phyloP scores from a whole-genome alignment of 2,329 filamentous ascomycete species.

The Annulohypoxylon truncatum region DNA sequence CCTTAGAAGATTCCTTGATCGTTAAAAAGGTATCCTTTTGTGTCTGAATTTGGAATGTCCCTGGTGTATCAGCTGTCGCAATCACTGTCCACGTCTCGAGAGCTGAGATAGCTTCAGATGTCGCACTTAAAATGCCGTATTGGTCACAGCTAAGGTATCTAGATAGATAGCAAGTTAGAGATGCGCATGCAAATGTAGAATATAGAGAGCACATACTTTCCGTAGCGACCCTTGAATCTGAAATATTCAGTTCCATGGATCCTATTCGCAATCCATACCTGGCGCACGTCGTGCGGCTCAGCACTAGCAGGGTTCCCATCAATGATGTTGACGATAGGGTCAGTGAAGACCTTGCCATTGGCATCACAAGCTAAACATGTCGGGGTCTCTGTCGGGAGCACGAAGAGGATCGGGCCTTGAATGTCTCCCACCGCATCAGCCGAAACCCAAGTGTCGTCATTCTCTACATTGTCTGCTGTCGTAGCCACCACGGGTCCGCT shows the following conservation, averaged over 20 bases:
- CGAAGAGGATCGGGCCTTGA: constrained; percentile 82
- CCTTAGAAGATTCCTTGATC: constrained; percentile 65
- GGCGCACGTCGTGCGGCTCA: constrained; percentile 94
- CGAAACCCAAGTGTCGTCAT: constrained; percentile 92
- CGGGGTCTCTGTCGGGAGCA: constrained; percentile 79
- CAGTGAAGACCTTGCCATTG: constrained; percentile 85
- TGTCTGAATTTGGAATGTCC: constrained; percentile 80
- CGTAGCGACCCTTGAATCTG: constrained; percentile 91
- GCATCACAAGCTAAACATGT: constrained; percentile 87
- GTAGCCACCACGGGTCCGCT: constrained; percentile 52
- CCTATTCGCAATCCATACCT: constrained; percentile 92
- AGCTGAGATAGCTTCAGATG: constrained; percentile 81
- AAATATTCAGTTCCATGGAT: constrained; percentile 84
- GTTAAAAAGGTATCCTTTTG: constrained; percentile 77
- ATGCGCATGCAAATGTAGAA: neutral
- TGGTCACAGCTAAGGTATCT: constrained; percentile 90
- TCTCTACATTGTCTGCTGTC: constrained; percentile 56
- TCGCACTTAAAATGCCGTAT: constrained; percentile 80
- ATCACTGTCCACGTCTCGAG: constrained; percentile 85
- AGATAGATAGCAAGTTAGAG: constrained; percentile 28
- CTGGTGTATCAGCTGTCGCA: constrained; percentile 71
- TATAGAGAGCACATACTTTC: constrained; percentile 66
- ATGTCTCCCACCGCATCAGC: constrained; percentile 81
- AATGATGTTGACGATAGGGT: constrained; percentile 86
- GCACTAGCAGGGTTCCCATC: constrained; percentile 85